Evolutionary conservation across 2,329 filamentous ascomycete genomes (phyloP).

Genomic region (Trichophyton rubrum): DNA sequence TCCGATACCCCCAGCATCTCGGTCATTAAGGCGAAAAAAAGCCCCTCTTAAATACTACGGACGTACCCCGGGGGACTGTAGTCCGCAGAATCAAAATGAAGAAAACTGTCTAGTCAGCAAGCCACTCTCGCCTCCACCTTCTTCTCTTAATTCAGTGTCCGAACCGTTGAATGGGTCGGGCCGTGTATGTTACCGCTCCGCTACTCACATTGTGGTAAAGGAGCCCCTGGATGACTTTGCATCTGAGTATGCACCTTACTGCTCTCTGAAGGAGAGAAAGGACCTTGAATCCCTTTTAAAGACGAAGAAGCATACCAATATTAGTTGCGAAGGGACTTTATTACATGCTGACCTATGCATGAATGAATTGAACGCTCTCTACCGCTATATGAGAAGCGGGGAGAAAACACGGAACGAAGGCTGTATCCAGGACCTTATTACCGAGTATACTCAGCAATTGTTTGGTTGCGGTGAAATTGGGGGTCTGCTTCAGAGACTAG

Average conservation of each 20-base stretch:
- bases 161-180: neutral
- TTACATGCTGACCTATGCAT: conserved; percentile 20
- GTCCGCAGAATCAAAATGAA: neutral
- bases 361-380: conserved; percentile 17
- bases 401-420: conserved; percentile 10
- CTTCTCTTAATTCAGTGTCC: neutral
- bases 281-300: neutral
- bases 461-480: neutral
- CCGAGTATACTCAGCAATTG: neutral
- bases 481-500: neutral
- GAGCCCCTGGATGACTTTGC: neutral
- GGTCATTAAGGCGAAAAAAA: neutral
- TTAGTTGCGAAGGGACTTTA: conserved; percentile 5
- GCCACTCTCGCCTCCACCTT: neutral
- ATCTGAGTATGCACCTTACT: neutral
- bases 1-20: neutral
- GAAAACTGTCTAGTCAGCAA: neutral
- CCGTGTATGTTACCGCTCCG: neutral
- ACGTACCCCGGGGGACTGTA: neutral
- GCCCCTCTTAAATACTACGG: neutral
- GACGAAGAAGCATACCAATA: neutral
- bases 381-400: conserved; percentile 7
- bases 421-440: conserved; percentile 13
- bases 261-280: neutral
- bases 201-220: neutral